A percentile compares a stretch with the other conserved stretches of the same genome.
These are phyloP conservation scores for Vigna mungo DNA, from an alignment of 306 rosid genomes.

Conservation along the genomic window DNA sequence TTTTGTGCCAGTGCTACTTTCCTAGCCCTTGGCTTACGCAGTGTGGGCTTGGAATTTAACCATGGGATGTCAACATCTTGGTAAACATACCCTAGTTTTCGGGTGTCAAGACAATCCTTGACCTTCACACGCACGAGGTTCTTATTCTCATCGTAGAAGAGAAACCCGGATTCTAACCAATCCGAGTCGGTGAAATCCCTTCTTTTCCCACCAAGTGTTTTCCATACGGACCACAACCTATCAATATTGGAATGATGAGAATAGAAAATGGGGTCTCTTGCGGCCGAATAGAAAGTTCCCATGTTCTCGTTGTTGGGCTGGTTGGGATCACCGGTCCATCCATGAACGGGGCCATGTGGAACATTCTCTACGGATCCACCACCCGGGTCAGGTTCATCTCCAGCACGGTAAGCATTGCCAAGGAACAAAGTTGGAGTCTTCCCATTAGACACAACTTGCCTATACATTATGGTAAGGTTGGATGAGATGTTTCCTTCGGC, in stretches of 20 bases:
- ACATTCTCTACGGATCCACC: conserved; percentile 62
- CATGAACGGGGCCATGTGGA: conserved; percentile 71
- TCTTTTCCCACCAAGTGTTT: conserved; percentile 55
- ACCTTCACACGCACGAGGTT: conserved; percentile 69
- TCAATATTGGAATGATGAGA: conserved; percentile 79
- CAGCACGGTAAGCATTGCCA: conserved; percentile 65
- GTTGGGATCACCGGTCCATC: conserved; percentile 61
- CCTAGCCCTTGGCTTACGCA: conserved; percentile 17
- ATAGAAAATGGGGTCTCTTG: conserved; percentile 74
- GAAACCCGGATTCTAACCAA: conserved; percentile 71
- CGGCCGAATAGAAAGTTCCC: conserved; percentile 84
- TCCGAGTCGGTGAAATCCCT: conserved; percentile 54
- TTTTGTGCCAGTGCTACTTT: not conserved
- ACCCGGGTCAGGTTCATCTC: conserved; percentile 61
- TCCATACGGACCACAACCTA: conserved; percentile 80
- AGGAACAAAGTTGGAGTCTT: conserved; percentile 59
- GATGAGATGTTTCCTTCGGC: not conserved
- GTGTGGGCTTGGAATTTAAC: conserved; percentile 59
- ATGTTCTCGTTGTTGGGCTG: conserved; percentile 67
- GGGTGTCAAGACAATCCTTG: conserved; percentile 65
- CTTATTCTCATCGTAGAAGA: conserved; percentile 42
- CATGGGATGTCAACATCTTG: conserved; percentile 76
- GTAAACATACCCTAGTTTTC: conserved; percentile 63
- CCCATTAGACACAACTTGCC: conserved; percentile 70
- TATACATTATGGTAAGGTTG: conserved; percentile 72